phyloP scores from a whole-genome alignment of 768 basidiomycete species.

The Pulveroboletus ravenelii region DNA sequence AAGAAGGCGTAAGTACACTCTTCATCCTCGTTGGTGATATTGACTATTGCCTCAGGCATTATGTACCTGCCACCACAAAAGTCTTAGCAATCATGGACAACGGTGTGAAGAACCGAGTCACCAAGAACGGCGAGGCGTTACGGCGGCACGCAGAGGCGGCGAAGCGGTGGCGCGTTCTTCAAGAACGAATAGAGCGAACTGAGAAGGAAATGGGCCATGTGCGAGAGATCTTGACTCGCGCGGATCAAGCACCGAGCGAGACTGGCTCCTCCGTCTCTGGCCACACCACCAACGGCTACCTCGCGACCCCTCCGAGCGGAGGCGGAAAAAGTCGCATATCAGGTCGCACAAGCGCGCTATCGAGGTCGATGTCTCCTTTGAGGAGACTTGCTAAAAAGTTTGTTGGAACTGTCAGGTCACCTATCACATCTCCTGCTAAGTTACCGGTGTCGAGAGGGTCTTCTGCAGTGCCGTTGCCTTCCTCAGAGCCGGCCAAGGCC shows the following conservation, averaged over 20 bases:
- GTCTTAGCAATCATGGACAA: slow-evolving; percentile 93
- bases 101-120: slow-evolving; percentile 87
- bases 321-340: slow-evolving; percentile 40
- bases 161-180: slow-evolving; percentile 76
- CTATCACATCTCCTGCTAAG: slow-evolving; percentile 41
- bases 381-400: slow-evolving; percentile 72
- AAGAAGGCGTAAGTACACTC: slow-evolving; percentile 72
- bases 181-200: slow-evolving; percentile 74
- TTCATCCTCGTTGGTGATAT: slow-evolving; percentile 2
- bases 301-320: slow-evolving; percentile 59
- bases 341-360: slow-evolving; percentile 44
- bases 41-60: slow-evolving; percentile 56
- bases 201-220: slow-evolving; percentile 78
- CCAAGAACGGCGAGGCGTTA: slow-evolving; percentile 94
- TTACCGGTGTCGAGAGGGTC: slow-evolving; percentile 41
- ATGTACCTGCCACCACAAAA: slow-evolving; percentile 89
- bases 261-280: slow-evolving; percentile 66
- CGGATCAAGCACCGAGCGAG: slow-evolving; percentile 58
- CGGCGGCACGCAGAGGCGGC: slow-evolving; percentile 86
- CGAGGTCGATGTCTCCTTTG: slow-evolving; percentile 76
- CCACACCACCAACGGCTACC: slow-evolving; percentile 50
- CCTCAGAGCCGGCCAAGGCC: slow-evolving; percentile 47
- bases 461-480: slow-evolving; percentile 36
- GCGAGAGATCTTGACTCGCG: slow-evolving; percentile 50
- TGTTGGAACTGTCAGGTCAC: slow-evolving; percentile 43